Base-by-base conservation (phyloP, 768 basidiomycete genomes). In the Kwoniella sp. region DNA sequence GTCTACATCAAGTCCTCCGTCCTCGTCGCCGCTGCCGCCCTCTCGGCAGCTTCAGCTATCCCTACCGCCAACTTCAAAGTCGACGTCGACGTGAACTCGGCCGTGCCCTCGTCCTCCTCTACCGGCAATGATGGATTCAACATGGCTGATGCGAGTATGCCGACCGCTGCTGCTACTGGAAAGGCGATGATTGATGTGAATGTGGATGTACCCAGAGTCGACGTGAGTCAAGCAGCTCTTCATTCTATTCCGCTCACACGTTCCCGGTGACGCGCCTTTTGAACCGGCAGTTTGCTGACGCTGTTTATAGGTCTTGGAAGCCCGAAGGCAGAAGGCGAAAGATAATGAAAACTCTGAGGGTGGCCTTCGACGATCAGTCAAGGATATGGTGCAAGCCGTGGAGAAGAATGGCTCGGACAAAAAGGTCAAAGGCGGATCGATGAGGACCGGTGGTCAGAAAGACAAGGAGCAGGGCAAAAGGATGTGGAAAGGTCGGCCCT, bases 1-100 rank as follows among this genome's bases (percentile, higher is more conserved):
- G 62, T 64, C 29, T 51, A 64, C 26, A 58, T 64, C 55, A 64
- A 64, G 48, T 64, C 62, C 25, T 64, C 62, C 4, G 62, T 64
- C 10, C 29, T 64, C 6, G 56, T 64, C 12, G 62, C 62, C 24
- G 62, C 62, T 24, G 62, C 62, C 21, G 62, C 55, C 21, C 36
- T 64, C 55, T 64, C 62, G 33, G 62, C 62, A 2, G 40, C 62
- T 8, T 64, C 53, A 6, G 62, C 62, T 1, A 36, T 64, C 6
- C 62, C 62, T 4, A 54, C 62, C 44, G 24, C 44, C 7, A 58
- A 64, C 27, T 26, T 57, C 47, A 48, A 57, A 21, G 12, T 64
- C 24, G 49, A 63, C 47, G 50, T 54, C 33, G 51, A 37, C 24
- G 30, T 37, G 2, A 60, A 60, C 29, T 26, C 27, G 19, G 58